phyloP scores from a whole-genome alignment of 257 asterid genomes.

The Parsonsia alboflavescens region DNA sequence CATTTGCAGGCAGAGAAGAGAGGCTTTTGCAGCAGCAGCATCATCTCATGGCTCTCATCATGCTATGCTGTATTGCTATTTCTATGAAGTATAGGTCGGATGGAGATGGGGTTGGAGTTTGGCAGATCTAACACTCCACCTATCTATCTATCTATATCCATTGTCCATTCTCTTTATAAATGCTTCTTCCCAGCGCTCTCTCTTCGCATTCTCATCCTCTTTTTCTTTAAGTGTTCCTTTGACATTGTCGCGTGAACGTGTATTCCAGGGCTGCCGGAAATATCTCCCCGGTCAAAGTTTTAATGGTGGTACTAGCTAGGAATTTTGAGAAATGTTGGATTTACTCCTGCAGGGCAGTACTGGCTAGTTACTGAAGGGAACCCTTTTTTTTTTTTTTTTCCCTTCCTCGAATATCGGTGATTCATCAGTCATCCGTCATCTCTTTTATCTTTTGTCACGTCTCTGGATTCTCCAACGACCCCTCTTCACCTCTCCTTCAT shows the following conservation, averaged over 20 bases:
- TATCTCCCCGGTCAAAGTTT: too few relatives aligned
- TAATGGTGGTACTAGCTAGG: background rate
- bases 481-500: constrained; percentile 12
- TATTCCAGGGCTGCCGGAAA: too few relatives aligned
- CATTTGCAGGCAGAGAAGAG: too few relatives aligned
- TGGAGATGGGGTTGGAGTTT: constrained; percentile 19
- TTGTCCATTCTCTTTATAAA: background rate
- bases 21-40: too few relatives aligned
- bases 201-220: background rate
- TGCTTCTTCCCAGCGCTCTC: constrained; percentile 16
- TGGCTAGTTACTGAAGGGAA: background rate
- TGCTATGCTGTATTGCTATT: background rate
- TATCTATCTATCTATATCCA: background rate
- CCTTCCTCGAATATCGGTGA: constrained; percentile 15
- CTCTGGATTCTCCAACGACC: constrained; percentile 18
- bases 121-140: constrained; percentile 50
- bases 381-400: background rate
- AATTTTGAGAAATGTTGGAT: background rate
- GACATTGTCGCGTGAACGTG: too few relatives aligned
- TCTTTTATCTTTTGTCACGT: constrained; percentile 22
- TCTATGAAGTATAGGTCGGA: background rate
- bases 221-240: too few relatives aligned
- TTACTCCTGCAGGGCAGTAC: background rate
- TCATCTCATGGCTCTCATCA: background rate
- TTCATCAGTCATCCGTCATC: background rate